Evolutionary conservation across 371 early-diverging fungal species (phyloP).

Genomic region (Rozella allomycis): DNA sequence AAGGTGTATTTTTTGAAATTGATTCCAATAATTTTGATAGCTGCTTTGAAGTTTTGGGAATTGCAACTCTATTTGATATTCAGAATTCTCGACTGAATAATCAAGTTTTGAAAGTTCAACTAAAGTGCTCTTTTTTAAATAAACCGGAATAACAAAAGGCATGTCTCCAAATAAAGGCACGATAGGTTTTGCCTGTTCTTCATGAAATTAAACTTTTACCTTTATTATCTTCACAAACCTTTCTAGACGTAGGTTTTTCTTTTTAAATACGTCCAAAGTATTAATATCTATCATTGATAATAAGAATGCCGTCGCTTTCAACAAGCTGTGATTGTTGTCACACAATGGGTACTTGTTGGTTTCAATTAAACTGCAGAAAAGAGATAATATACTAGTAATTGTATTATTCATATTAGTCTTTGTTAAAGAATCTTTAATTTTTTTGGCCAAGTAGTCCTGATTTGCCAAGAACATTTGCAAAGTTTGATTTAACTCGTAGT

Average conservation of each 20-base stretch:
- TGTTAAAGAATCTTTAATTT: constrained; percentile 1
- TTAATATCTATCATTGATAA: constrained; percentile 14
- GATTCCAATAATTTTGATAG: constrained; percentile 4
- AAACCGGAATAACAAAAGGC: constrained; percentile 7
- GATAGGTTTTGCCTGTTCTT: constrained; percentile 8
- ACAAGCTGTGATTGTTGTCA: not conserved
- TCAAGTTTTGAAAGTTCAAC: constrained; percentile 8
- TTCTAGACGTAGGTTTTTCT: constrained; percentile 17
- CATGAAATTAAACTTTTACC: constrained; percentile 3
- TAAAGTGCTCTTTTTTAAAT: constrained; percentile 15
- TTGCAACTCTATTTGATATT: constrained; percentile 3
- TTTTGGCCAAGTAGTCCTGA: not conserved
- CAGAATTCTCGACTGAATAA: constrained; percentile 2
- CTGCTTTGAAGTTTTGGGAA: constrained; percentile 3
- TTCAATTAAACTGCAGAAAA: constrained; percentile 9
- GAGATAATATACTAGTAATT: not conserved
- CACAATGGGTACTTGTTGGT: not conserved
- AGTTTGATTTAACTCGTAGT: constrained; percentile 4
- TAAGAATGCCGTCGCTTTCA: constrained; percentile 17
- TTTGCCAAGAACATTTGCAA: constrained; percentile 5
- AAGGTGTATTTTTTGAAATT: constrained; percentile 1
- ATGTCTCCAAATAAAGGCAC: constrained; percentile 24
- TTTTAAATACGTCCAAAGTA: constrained; percentile 1
- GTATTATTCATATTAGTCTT: constrained; percentile 1
- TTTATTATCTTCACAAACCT: constrained; percentile 14